Evolutionary conservation across 257 asterid genomes (phyloP), one percentile per base, ranked within the genome.

Genomic region (Solanum lycopersicoides): DNA sequence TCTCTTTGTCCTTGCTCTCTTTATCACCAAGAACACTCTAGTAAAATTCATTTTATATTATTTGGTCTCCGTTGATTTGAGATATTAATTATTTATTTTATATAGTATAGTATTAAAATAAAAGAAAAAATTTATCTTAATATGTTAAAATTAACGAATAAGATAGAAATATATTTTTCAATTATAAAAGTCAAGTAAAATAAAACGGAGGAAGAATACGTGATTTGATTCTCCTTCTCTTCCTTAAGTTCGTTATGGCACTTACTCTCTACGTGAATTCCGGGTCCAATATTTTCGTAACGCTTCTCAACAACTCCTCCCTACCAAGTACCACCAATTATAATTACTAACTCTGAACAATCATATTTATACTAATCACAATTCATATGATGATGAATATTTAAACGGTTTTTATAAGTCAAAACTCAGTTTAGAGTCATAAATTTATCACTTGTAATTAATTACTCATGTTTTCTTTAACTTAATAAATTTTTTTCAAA

Each of bases 281-380:
- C 87, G 86, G 86, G 69, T 82, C 45, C 69, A 45, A 72, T 82
- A 56, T 47, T 71, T 37, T 69, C 12, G 75, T 87, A 86, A 89
- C 88, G 90, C 86, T 82, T 47, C 82, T 79, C 86, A 25, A 47
- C 86, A n/a, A 69, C 86, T 7, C 11, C 69, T 2, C 63, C n/a
- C 63, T 56, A 53, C 39, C 39, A 28, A 28, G 30, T 32, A 21
- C 5, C 30, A 28, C 66, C 45, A 25, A 25, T 30, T 44, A 44
- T 44, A 35, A 25, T 20, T 7, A 4, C 11, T 59, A 32, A 39
- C 85, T 83, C 39, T 60, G 15, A 32, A 16, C 28, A 35, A 35
- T 37, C 30, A 10, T 37, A 21, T 37, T 73, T 73, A 28, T 18
- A 21, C 8, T 72, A 72, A 34, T 32, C 41, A 15, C 18, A 30